Conservation (phyloP, 352 stramenopile species). For the Chloridella minuta region DNA sequence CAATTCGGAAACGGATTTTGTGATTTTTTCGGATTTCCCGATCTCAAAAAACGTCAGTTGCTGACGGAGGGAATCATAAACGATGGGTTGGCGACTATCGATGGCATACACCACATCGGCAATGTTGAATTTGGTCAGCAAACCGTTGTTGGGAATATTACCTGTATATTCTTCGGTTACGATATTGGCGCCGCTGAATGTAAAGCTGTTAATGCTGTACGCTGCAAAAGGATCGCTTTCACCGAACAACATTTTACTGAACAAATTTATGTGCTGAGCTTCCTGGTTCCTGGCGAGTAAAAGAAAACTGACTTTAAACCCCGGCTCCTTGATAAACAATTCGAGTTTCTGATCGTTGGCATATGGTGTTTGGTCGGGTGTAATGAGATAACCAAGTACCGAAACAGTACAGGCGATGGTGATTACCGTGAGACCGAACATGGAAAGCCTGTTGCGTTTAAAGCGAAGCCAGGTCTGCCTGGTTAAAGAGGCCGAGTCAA, state of each 20-base stretch:
- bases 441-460: background rate
- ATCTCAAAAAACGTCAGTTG: background rate
- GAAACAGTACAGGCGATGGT: background rate
- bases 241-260: background rate
- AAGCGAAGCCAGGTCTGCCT: background rate
- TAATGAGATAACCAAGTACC: background rate
- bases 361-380: background rate
- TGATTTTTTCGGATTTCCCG: background rate
- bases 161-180: background rate
- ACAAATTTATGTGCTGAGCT: background rate
- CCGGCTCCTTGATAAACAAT: background rate
- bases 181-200: background rate
- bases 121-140: background rate
- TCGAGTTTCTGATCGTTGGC: background rate
- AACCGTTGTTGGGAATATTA: background rate
- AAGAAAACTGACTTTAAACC: background rate
- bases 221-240: background rate
- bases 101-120: background rate
- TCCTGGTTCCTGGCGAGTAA: background rate
- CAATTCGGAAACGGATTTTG: background rate
- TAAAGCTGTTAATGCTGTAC: background rate
- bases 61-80: background rate
- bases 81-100: background rate
- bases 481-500: background rate
- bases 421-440: background rate